Evolutionary conservation across 441 rosid species (phyloP).

Genomic region (Sinapis alba): DNA sequence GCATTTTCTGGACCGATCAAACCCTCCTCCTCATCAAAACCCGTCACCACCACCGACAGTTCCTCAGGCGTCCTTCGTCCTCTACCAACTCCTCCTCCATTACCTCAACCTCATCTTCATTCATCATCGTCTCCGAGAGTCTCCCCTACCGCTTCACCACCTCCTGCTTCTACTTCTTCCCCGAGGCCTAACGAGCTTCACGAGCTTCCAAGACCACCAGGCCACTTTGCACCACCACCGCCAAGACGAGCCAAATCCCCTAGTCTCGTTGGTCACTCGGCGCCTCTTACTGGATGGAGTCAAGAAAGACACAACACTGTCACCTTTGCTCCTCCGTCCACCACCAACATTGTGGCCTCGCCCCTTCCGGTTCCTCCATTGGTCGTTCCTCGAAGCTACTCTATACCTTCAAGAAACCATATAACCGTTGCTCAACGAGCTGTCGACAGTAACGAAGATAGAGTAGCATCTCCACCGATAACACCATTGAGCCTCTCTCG

Average conservation of each 20-base stretch:
- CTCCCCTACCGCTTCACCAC: constrained; percentile 89
- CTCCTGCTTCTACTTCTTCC: constrained; percentile 53
- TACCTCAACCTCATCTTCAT: constrained; percentile 20
- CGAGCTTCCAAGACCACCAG: constrained; percentile 96
- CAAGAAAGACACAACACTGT: constrained; percentile 54
- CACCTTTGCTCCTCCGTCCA: constrained; percentile 42
- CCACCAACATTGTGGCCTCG: constrained; percentile 55
- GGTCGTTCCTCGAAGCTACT: constrained; percentile 76
- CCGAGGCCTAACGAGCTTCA: constrained; percentile 89
- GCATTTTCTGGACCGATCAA: constrained; percentile 87
- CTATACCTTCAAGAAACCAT: constrained; percentile 88
- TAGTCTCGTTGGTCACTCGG: constrained; percentile 70
- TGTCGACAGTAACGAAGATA: constrained; percentile 47
- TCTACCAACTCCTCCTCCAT: constrained; percentile 39
- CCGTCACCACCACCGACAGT: constrained; percentile 43
- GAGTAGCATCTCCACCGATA: constrained; percentile 72
- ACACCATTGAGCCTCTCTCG: constrained; percentile 67
- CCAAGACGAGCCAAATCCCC: constrained; percentile 62
- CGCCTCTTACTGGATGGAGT: constrained; percentile 71
- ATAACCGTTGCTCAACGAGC: constrained; percentile 63
- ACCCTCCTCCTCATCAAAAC: constrained; percentile 48
- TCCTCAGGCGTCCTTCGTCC: constrained; percentile 54
- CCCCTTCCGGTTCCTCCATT: constrained; percentile 83
- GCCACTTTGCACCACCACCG: constrained; percentile 43
- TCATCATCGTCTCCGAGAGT: constrained; percentile 51